Percentiles rank a stretch among this genome's conserved stretches.
Evolutionary conservation across 129 eudicot genomes (phyloP).

Genomic region (Ambrosia trifida): DNA sequence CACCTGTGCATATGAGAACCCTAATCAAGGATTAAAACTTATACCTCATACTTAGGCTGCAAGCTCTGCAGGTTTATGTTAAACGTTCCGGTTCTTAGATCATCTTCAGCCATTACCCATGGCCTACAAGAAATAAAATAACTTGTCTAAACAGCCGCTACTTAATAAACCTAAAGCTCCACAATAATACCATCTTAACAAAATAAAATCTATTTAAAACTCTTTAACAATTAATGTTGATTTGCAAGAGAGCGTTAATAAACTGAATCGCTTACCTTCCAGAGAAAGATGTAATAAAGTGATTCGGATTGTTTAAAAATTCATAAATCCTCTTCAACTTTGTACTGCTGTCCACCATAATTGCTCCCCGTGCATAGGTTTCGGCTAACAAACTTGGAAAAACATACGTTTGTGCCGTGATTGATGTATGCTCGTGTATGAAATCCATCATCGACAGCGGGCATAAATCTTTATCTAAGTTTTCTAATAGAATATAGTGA

Average conservation of each 20-base stretch:
- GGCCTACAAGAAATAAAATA: conserved; percentile 52
- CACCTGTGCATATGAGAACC: not conserved
- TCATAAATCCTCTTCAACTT: conserved; percentile 45
- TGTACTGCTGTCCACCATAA: conserved; percentile 39
- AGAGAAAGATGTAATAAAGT: conserved; percentile 52
- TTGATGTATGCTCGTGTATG: conserved; percentile 49
- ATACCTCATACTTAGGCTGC: conserved; percentile 46
- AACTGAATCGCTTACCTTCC: conserved; percentile 80
- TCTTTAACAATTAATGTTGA: not conserved
- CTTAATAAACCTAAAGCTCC: not conserved
- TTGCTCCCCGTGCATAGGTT: conserved; percentile 63
- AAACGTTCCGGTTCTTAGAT: conserved; percentile 31
- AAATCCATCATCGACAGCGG: conserved; percentile 47
- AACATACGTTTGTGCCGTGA: conserved; percentile 46
- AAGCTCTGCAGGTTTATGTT: conserved; percentile 37
- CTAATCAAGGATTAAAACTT: not conserved
- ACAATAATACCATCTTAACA: not conserved
- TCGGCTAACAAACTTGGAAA: conserved; percentile 52
- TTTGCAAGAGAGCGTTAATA: not conserved
- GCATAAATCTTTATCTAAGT: conserved; percentile 64
- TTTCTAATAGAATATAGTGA: conserved; percentile 49
- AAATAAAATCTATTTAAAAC: not conserved
- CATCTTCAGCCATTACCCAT: conserved; percentile 55
- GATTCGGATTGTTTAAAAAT: conserved; percentile 55
- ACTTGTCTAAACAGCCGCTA: not conserved